Conservation (phyloP, 192 early-diverging fungal genomes). For the Coemansia guatemalensis region DNA sequence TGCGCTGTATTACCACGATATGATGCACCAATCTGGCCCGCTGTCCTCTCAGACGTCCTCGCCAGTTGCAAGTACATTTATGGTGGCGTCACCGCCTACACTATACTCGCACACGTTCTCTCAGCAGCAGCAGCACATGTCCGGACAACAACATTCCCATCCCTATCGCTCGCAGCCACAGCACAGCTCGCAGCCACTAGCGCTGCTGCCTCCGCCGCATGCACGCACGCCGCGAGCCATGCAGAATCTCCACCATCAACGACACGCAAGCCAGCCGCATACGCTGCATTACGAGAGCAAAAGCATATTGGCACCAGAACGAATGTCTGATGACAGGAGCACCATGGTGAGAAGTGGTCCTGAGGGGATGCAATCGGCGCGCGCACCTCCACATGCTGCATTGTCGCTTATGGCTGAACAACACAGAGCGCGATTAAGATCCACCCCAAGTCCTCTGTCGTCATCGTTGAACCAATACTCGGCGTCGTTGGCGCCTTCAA, state of each 20-base stretch:
- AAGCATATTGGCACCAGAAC: not conserved
- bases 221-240: slow-evolving; percentile 11
- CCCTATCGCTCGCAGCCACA: slow-evolving; percentile 18
- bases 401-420: slow-evolving; percentile 24
- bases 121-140: slow-evolving; percentile 20
- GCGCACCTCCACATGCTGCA: slow-evolving; percentile 26
- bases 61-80: slow-evolving; percentile 16
- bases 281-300: not conserved
- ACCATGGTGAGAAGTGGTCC: not conserved
- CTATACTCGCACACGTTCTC: slow-evolving; percentile 42
- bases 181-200: slow-evolving; percentile 8
- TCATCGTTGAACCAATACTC: slow-evolving; percentile 16
- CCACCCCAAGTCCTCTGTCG: slow-evolving; percentile 34
- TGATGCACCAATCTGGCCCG: not conserved
- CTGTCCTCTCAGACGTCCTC: slow-evolving; percentile 21
- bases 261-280: slow-evolving; percentile 45
- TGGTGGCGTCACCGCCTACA: slow-evolving; percentile 43
- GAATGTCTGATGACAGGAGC: slow-evolving; percentile 6
- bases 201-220: slow-evolving; percentile 16
- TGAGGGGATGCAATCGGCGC: not conserved
- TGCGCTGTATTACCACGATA: slow-evolving; percentile 18
- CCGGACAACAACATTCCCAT: slow-evolving; percentile 6
- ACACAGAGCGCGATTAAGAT: slow-evolving; percentile 5
- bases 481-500: slow-evolving; percentile 31
- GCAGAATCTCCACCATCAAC: slow-evolving; percentile 35